Evolutionary conservation across 1,284 basidiomycete species (phyloP).

Genomic region (Cutaneotrichosporon cyanovorans): DNA sequence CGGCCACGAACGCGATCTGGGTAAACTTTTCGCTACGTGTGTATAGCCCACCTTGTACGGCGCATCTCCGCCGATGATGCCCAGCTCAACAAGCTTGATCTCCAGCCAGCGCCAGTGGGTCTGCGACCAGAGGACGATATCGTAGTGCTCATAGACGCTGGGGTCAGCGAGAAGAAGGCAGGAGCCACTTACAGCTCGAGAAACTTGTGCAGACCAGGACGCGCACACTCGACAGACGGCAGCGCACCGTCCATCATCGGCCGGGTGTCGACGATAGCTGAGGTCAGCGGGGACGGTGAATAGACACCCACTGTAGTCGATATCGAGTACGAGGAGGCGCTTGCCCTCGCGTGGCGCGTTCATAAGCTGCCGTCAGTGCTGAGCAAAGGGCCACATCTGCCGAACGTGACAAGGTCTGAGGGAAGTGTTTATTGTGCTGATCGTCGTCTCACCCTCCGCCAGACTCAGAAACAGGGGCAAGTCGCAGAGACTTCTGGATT

Average conservation of each 20-base stretch:
- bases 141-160: conserved; percentile 68
- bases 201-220: conserved; percentile 77
- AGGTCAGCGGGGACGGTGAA: background rate
- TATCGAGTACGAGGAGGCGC: conserved; percentile 71
- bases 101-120: conserved; percentile 90
- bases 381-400: too few species aligned
- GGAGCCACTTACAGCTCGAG: conserved; percentile 43
- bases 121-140: conserved; percentile 72
- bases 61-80: conserved; percentile 62
- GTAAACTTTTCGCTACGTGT: conserved; percentile 5
- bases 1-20: conserved; percentile 55
- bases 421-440: too few species aligned
- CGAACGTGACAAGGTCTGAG: too few species aligned
- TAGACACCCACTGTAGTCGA: conserved; percentile 66
- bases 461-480: too few species aligned
- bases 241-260: conserved; percentile 67
- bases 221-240: conserved; percentile 68
- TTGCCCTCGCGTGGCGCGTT: conserved; percentile 67
- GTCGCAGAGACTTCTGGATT: too few species aligned
- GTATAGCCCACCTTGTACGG: conserved; percentile 60
- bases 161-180: background rate
- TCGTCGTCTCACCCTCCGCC: too few species aligned
- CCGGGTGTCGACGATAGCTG: conserved; percentile 75
- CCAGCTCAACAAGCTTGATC: conserved; percentile 78
- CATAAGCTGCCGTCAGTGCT: conserved; percentile 52